These are phyloP conservation scores for Populus hybrid DNA, from an alignment of 441 rosid genomes.

Conservation along the genomic window DNA sequence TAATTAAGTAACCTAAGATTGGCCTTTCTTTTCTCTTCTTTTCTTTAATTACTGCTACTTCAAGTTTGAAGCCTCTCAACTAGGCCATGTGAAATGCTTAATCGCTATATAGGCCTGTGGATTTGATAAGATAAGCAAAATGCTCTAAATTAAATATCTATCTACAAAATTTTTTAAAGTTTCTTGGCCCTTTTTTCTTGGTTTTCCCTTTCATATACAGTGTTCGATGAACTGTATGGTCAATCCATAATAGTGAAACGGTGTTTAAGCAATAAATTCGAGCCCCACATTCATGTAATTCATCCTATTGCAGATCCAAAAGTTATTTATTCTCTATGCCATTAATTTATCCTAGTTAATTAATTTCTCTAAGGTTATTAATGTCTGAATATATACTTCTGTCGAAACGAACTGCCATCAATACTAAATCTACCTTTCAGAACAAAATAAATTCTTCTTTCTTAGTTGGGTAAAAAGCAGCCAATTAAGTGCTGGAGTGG, in stretches of 20 bases:
- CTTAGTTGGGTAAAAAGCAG: background rate
- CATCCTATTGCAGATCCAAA: background rate
- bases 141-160: background rate
- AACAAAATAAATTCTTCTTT: background rate
- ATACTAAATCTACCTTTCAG: background rate
- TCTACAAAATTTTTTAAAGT: background rate
- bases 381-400: background rate
- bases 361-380: background rate
- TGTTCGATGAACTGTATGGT: background rate
- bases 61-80: background rate
- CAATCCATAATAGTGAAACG: background rate
- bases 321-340: background rate
- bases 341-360: too few relatives aligned
- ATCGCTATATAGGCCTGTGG: background rate
- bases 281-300: background rate
- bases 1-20: background rate
- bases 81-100: background rate
- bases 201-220: background rate
- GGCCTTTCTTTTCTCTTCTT: background rate
- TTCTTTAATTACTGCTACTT: background rate
- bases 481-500: background rate
- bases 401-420: background rate
- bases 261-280: background rate
- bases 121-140: background rate
- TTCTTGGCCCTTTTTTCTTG: background rate